Base-by-base conservation (phyloP, 768 basidiomycete genomes). In the Tephrocybe rancida region DNA sequence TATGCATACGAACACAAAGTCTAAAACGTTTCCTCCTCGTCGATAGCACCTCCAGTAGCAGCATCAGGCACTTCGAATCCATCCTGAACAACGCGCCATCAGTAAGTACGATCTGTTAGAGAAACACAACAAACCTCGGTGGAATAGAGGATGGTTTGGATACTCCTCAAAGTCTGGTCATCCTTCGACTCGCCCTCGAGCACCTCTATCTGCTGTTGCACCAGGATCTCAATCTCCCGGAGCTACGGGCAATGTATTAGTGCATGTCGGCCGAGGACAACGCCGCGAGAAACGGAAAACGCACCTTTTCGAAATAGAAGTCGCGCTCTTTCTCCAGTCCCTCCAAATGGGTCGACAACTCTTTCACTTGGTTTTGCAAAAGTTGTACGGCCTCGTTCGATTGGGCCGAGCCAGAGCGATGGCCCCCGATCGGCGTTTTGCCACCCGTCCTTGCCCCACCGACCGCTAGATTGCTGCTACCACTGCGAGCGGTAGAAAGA, bases 271-370 rank as follows among this genome's bases (percentile, higher is more conserved):
- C 34, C 21, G 9, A 41, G 32, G 3, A 18, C 42, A 42, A 21
- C 34, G 22, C 22, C n/a, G 50, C 32, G 9, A 26, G 1, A 13
- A 22, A 8, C 35, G 8, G 1, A 6, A 27, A 25, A 62, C 79
- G 43, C 61, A 96, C 95, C 84, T 98, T 99, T 64, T 90, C 87
- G 70, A 98, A 99, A 73, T 99, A 99, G 71, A 99, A 98, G 69
- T 98, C 95, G 42, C 95, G 77, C 73, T 99, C 97, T 77, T 95
- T 98, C 78, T 98, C 95, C 34, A 98, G 75, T 1, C 92, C 91
- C 66, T 95, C 94, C 59, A 97, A 74, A 64, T 92, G 89, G 0
- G 76, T 68, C 30, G 84, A 83, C 76, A 97, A 78, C 57, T 98
- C 97, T 57, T 83, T 80, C 50, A 97, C 75, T 70, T 98, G 92